These are phyloP conservation scores for Tephrocybe sp. DNA, from an alignment of 768 basidiomycete genomes.

Conservation along the genomic window DNA sequence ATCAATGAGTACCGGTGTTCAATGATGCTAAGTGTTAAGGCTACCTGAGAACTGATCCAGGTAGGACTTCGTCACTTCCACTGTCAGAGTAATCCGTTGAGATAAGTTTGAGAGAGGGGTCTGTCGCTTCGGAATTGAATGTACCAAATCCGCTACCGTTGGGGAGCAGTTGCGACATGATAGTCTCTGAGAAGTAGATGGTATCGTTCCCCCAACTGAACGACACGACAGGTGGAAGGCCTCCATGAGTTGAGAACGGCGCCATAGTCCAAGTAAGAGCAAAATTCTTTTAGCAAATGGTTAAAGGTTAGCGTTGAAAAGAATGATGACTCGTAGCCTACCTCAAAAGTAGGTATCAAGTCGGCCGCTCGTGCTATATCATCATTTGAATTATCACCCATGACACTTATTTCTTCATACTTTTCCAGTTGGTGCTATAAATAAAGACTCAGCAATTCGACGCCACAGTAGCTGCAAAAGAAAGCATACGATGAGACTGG, in stretches of 20 bases:
- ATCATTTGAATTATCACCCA: conserved; percentile 30
- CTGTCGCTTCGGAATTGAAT: conserved; percentile 25
- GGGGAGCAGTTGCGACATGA: conserved; percentile 30
- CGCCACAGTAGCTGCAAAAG: neutral
- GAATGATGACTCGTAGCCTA: conserved; percentile 2
- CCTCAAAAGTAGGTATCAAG: conserved; percentile 28
- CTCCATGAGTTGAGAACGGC: conserved; percentile 34
- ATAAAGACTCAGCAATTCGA: neutral
- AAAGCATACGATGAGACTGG: conserved; percentile 28
- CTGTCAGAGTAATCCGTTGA: neutral
- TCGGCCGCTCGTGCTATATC: conserved; percentile 32
- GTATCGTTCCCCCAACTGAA: conserved; percentile 31
- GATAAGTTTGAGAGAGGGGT: conserved; percentile 18
- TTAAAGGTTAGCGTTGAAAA: neutral
- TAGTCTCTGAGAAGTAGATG: conserved; percentile 39
- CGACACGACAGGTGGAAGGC: conserved; percentile 32
- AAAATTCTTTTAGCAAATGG: conserved; percentile 29
- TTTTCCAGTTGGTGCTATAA: conserved; percentile 30
- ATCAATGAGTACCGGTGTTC: neutral
- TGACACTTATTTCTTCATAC: conserved; percentile 36
- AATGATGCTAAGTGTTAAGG: neutral
- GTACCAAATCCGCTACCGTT: conserved; percentile 39
- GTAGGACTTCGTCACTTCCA: conserved; percentile 18
- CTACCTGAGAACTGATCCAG: conserved; percentile 30
- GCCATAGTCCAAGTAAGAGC: conserved; percentile 39